Percentiles rank a stretch among this genome's conserved stretches.
These are phyloP conservation scores for Eutypa lata DNA, from an alignment of 2,329 filamentous ascomycete genomes.

Conservation along the genomic window DNA sequence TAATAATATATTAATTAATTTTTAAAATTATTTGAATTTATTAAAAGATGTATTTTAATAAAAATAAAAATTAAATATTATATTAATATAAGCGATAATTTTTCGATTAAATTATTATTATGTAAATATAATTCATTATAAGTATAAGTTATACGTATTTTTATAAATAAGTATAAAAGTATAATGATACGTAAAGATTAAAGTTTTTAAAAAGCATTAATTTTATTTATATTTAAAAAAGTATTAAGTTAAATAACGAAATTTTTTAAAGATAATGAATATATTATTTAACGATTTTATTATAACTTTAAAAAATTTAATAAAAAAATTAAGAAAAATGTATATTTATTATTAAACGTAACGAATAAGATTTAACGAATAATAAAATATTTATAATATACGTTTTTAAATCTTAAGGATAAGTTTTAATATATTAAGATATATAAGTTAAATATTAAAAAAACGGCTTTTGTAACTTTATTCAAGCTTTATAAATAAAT, in stretches of 20 bases:
- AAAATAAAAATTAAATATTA: constrained; percentile 1
- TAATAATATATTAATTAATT: not conserved
- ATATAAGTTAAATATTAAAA: not conserved
- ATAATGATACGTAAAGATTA: not conserved
- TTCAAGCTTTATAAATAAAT: no score
- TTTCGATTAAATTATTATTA: not conserved
- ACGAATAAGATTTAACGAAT: not conserved
- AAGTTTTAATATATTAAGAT: constrained; percentile 1
- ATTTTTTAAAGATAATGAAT: not conserved
- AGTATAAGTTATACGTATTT: no score
- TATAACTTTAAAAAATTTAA: no score
- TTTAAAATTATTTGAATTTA: not conserved
- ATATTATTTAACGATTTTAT: not conserved
- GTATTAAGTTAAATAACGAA: no score
- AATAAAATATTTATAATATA: not conserved
- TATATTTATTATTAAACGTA: no score
- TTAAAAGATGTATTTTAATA: not conserved
- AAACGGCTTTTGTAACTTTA: no score
- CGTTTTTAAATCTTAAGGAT: not conserved
- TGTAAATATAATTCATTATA: no score
- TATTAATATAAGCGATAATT: not conserved
- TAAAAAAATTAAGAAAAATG: no score
- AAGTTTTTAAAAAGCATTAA: not conserved
- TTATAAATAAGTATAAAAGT: not conserved
- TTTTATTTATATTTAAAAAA: not conserved